Conservation (phyloP, 106 monocot genomes). For the Dendrobium huoshanense region DNA sequence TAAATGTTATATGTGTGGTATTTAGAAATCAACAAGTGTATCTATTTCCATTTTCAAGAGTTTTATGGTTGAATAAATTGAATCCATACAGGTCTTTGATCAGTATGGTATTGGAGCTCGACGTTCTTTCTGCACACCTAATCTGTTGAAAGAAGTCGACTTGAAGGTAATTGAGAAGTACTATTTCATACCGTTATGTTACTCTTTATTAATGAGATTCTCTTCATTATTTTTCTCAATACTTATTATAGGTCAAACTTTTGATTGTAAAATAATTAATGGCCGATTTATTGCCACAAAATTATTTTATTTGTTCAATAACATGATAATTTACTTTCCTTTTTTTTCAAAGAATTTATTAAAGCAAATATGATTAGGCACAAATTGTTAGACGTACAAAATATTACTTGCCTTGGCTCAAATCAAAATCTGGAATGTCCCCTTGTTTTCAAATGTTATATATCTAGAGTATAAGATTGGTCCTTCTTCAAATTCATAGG, state of each 20-base stretch:
- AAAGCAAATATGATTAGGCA: not conserved
- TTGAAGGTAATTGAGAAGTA: conserved; percentile 38
- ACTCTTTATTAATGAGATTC: not conserved
- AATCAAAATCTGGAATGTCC: not conserved
- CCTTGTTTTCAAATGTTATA: not conserved
- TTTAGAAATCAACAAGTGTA: not conserved
- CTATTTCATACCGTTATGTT: not conserved
- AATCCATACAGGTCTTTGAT: conserved; percentile 51
- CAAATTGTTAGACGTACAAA: not conserved
- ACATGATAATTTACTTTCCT: not conserved
- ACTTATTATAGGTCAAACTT: not conserved
- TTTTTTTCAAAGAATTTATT: not conserved
- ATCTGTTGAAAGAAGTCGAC: conserved; percentile 45
- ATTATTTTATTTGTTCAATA: not conserved
- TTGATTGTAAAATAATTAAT: not conserved
- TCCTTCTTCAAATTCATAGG: not conserved
- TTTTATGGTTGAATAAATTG: not conserved
- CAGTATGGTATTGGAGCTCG: conserved; percentile 64
- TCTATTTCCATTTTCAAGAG: not conserved
- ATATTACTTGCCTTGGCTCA: not conserved
- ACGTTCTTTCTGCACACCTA: conserved; percentile 34
- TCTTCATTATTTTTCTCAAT: not conserved
- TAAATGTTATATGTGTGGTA: not conserved
- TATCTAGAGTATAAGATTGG: not conserved
- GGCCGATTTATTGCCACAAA: not conserved